Evolutionary conservation across 208 protist species (phyloP).

Genomic region (Leishmania tarentolae): DNA sequence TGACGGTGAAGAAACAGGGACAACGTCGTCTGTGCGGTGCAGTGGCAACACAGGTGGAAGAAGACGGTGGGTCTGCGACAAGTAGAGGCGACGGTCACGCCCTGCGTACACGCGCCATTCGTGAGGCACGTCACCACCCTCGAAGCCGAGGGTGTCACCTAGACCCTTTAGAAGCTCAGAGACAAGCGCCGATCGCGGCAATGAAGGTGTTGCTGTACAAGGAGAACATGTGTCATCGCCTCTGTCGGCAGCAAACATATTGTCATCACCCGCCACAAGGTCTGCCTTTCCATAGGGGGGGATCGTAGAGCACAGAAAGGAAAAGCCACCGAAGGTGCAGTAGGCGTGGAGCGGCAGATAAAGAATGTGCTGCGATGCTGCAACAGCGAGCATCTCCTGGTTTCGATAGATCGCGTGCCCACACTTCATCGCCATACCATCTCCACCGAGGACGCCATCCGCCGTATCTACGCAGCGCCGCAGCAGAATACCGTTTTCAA

Average conservation of each 20-base stretch:
- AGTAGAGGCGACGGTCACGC: constrained; percentile 72
- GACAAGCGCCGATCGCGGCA: constrained; percentile 23
- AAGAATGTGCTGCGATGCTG: constrained; percentile 53
- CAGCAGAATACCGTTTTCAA: constrained; percentile 47
- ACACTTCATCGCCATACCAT: constrained; percentile 43
- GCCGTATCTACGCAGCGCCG: constrained; percentile 55
- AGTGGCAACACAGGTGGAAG: constrained; percentile 48
- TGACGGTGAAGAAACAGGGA: too few species aligned
- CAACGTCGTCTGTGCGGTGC: neutral
- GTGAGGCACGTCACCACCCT: constrained; percentile 33
- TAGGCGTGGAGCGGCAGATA: constrained; percentile 52
- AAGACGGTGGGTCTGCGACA: constrained; percentile 48
- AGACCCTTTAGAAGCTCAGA: constrained; percentile 37
- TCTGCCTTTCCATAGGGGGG: constrained; percentile 39
- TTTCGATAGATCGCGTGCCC: constrained; percentile 25
- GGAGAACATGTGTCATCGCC: neutral
- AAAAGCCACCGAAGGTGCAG: constrained; percentile 62
- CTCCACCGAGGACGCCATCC: constrained; percentile 44
- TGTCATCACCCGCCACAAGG: constrained; percentile 17
- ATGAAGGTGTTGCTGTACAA: neutral
- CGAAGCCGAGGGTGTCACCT: constrained; percentile 36
- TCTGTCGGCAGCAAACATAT: neutral
- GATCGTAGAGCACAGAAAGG: constrained; percentile 56
- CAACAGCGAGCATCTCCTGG: constrained; percentile 40
- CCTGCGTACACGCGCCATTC: constrained; percentile 31